phyloP scores from a whole-genome alignment of 345 rosid genomes.

The Pistacia vera region DNA sequence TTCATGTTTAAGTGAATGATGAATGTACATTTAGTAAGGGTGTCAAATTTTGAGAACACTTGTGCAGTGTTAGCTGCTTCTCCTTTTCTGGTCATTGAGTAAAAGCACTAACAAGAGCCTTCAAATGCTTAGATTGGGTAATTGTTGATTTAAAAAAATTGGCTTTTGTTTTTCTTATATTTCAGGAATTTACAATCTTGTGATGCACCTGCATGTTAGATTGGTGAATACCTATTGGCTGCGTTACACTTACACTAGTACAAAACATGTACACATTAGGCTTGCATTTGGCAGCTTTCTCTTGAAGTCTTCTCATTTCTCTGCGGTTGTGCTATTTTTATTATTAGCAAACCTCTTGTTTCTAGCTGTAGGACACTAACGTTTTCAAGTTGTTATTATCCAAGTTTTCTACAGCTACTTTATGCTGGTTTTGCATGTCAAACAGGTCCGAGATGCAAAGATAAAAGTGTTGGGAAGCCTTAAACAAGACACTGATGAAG shows the following conservation, averaged over 20 bases:
- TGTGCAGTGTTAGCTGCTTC: neutral
- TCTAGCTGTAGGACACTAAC: neutral
- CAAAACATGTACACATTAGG: neutral
- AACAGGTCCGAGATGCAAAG: conserved; percentile 88
- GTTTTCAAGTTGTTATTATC: conserved; percentile 6
- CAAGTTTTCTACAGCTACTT: conserved; percentile 7
- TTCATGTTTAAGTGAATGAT: neutral
- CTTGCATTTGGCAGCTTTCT: neutral
- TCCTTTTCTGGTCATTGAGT: conserved; percentile 1
- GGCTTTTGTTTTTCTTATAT: neutral
- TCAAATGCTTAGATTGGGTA: neutral
- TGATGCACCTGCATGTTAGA: neutral
- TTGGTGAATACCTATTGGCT: neutral
- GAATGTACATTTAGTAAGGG: neutral
- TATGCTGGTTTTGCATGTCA: conserved; percentile 24
- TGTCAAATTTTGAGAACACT: neutral
- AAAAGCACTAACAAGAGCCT: neutral
- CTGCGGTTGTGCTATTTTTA: neutral
- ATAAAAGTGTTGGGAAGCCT: conserved; percentile 72
- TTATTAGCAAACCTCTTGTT: conserved; percentile 8
- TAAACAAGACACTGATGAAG: conserved; percentile 80
- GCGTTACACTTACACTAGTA: neutral
- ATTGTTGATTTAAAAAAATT: neutral
- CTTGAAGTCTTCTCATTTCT: neutral
- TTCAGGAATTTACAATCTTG: neutral